Evolutionary conservation across 768 basidiomycete genomes (phyloP).

Genomic region (Russula lepida): DNA sequence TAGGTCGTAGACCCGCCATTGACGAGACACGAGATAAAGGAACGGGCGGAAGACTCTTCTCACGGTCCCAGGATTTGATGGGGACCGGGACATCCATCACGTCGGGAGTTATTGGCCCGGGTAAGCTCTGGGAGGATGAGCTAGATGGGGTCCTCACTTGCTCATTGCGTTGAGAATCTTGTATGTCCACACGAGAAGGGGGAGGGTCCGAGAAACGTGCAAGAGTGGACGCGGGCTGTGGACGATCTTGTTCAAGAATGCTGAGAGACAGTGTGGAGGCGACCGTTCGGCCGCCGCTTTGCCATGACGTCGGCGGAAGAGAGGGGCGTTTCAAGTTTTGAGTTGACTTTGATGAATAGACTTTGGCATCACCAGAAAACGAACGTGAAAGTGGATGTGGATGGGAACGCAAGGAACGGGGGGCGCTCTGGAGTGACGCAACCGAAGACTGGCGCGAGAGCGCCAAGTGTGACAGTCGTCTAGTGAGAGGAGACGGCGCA

Average conservation of each 20-base stretch:
- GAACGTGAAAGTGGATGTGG: conserved; percentile 26
- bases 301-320: conserved; percentile 18
- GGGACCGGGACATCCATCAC: not conserved
- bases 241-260: conserved; percentile 11
- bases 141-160: conserved; percentile 16
- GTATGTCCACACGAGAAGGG: not conserved
- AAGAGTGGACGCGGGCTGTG: not conserved
- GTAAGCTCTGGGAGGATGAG: conserved; percentile 17
- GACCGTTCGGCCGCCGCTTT: not conserved
- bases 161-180: conserved; percentile 8
- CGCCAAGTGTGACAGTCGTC: conserved; percentile 27
- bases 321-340: conserved; percentile 11
- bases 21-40: conserved; percentile 18
- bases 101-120: conserved; percentile 16
- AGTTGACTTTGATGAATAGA: not conserved
- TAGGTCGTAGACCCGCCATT: not conserved
- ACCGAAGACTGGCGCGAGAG: conserved; percentile 21
- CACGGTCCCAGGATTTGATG: conserved; percentile 11
- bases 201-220: conserved; percentile 18
- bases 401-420: conserved; percentile 6
- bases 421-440: conserved; percentile 11
- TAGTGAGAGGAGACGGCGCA: conserved; percentile 33
- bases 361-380: conserved; percentile 12
- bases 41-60: conserved; percentile 19
- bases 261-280: conserved; percentile 6